Evolutionary conservation across 768 basidiomycete genomes (phyloP).

Genomic region (Rhodotorula paludigena): DNA sequence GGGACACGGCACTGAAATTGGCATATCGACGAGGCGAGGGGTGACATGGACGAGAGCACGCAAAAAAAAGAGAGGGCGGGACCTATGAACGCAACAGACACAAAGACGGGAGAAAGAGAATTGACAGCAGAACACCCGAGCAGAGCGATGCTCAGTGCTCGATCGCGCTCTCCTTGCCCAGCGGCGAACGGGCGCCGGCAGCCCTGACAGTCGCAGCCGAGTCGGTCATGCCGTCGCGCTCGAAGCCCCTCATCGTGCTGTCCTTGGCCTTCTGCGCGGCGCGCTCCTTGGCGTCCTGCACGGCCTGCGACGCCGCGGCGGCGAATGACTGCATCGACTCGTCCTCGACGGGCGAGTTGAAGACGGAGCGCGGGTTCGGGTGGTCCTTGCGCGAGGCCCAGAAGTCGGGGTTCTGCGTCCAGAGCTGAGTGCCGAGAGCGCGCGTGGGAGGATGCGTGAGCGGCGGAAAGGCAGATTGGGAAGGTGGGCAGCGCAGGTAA

Average conservation of each 20-base stretch:
- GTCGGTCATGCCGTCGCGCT: not conserved
- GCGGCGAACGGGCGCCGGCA: no score
- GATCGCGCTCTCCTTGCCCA: not conserved
- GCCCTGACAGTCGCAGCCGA: not conserved
- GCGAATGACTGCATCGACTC: not conserved
- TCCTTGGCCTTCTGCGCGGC: not conserved
- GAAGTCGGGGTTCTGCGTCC: not conserved
- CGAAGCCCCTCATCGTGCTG: not conserved
- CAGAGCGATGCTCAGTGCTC: not conserved
- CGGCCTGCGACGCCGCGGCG: not conserved
- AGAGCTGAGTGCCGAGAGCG: no score
- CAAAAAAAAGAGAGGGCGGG: no score
- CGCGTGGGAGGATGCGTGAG: not conserved
- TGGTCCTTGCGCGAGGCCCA: constrained; percentile 8
- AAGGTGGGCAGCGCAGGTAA: not conserved
- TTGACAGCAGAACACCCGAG: no score
- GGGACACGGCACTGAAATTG: no score
- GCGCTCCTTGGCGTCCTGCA: not conserved
- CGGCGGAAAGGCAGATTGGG: not conserved
- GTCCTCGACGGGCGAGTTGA: not conserved
- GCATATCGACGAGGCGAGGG: no score
- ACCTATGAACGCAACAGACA: no score
- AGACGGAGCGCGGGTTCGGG: not conserved
- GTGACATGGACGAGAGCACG: no score
- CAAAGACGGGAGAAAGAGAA: no score